A percentile compares a stretch with the other conserved stretches of the same genome.
Evolutionary conservation across 2,329 filamentous ascomycete genomes (phyloP).

Genomic region (Erysiphe pulchra): DNA sequence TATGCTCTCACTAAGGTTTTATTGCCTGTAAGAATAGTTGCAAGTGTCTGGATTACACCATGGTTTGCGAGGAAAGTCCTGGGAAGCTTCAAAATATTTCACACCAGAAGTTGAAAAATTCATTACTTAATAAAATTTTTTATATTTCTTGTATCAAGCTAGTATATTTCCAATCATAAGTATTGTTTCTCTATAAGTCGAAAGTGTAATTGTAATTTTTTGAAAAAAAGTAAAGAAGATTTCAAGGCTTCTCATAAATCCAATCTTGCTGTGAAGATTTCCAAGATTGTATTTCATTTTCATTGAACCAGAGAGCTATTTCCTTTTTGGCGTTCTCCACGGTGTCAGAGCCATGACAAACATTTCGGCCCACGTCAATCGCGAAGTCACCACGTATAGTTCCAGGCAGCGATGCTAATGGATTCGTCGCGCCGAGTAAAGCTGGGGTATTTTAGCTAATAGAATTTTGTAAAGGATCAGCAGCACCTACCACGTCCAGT

Average conservation of each 20-base stretch:
- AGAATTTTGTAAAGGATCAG: conserved; percentile 1
- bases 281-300: conserved; percentile 63
- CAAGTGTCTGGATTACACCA: conserved; percentile 72
- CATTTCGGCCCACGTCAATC: conserved; percentile 84
- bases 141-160: no score
- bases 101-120: background rate
- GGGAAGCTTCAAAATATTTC: background rate
- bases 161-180: no score
- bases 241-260: conserved; percentile 69
- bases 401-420: conserved; percentile 73
- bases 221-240: background rate
- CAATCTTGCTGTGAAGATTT: conserved; percentile 69
- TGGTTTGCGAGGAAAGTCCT: conserved; percentile 42
- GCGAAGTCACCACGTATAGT: conserved; percentile 88
- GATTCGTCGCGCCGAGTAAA: conserved; percentile 98
- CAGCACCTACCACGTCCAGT: conserved; percentile 56
- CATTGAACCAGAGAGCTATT: conserved; percentile 95
- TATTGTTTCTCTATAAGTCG: no score
- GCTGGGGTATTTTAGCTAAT: conserved; percentile 18
- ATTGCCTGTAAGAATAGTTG: conserved; percentile 47
- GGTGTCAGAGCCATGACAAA: conserved; percentile 97
- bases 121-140: no score
- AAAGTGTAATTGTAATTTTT: background rate
- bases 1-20: conserved; percentile 78
- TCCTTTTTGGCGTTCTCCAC: conserved; percentile 99